These are phyloP conservation scores for Erysimum pusillum DNA, from an alignment of 441 rosid species.

Conservation along the genomic window DNA sequence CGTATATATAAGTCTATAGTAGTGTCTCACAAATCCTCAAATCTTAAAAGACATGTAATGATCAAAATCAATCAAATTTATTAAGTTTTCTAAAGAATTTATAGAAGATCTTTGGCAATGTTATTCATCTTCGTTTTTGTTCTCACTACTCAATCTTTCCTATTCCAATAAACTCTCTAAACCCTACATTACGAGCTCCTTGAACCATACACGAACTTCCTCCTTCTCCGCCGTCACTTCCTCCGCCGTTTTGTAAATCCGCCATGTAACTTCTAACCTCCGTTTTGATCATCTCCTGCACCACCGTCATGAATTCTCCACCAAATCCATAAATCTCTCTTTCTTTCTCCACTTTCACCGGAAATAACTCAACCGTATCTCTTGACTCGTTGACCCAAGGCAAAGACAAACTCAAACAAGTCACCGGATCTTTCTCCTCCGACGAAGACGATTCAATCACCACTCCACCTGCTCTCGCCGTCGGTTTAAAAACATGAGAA, in stretches of 20 bases:
- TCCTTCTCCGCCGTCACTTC: not conserved
- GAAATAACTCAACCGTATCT: slow-evolving; percentile 23
- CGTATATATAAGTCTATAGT: not conserved
- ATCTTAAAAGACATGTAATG: not conserved
- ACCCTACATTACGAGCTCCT: slow-evolving; percentile 36
- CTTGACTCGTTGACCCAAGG: slow-evolving; percentile 34
- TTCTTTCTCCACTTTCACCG: slow-evolving; percentile 14
- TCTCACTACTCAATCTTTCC: slow-evolving; percentile 45
- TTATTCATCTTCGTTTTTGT: not conserved
- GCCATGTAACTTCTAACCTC: slow-evolving; percentile 57
- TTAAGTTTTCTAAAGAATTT: not conserved
- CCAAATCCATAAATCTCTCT: slow-evolving; percentile 33
- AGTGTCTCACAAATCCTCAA: no score
- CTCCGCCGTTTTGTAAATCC: slow-evolving; percentile 37
- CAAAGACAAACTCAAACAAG: slow-evolving; percentile 51
- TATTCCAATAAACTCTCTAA: slow-evolving; percentile 41
- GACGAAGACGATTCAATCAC: slow-evolving; percentile 3
- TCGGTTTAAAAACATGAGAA: slow-evolving; percentile 28
- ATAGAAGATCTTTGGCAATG: no score
- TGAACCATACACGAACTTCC: slow-evolving; percentile 40
- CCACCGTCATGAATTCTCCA: slow-evolving; percentile 46
- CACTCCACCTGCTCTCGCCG: slow-evolving; percentile 38
- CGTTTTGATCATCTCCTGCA: slow-evolving; percentile 57
- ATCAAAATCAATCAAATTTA: slow-evolving; percentile 9
- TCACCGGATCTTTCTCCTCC: slow-evolving; percentile 44